Evolutionary conservation across 1,284 basidiomycete species (phyloP), one percentile per base, ranked within the genome.

Genomic region (Tetrapyrgos nigripes): DNA sequence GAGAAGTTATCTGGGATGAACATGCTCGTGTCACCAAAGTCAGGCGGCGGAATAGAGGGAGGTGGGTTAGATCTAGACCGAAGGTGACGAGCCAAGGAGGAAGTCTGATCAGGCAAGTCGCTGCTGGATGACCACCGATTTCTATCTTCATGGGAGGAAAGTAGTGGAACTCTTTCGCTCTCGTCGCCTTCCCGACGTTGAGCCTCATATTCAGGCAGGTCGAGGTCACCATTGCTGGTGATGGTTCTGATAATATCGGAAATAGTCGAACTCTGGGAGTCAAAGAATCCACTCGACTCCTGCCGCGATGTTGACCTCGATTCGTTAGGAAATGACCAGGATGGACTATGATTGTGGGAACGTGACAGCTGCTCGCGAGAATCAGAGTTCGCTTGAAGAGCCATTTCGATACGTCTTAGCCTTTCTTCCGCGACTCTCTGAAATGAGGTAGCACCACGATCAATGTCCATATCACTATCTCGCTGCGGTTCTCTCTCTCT

Each of bases 21-120:
- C 14, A 48, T 28, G 14, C 9, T 8, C 21, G 43, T 17, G 33
- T 46, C 44, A 27, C 62, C 62, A 4, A 63, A 43, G 43, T 63
- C 62, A 29, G 62, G 59, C 28, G 58, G 57, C 4, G 62, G 62
- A n/a, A 63, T 60, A 43, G 45, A 59, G 19, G 61, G 61, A 21
- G 58, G 55, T 40, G 23, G 28, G 46, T 51, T 57, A 48, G 46
- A 48, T 23, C 8, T 8, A 48, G 46, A 26, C 8, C 23, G 46
- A 33, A 8, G 31, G 14, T 33, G 31, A 33, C 31, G 31, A 33
- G 31, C 8, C 14, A 33, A 33, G 14, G 9, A 8, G 14, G 31
- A 14, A 33, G 31, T 14, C 8, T 33, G 31, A 33, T 14, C 31
- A 33, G 31, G 8, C 31, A 33, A 33, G 31, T 14, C n/a, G n/a